Base-by-base conservation (phyloP, 305 asterid species). In the Solanum hybrid region DNA sequence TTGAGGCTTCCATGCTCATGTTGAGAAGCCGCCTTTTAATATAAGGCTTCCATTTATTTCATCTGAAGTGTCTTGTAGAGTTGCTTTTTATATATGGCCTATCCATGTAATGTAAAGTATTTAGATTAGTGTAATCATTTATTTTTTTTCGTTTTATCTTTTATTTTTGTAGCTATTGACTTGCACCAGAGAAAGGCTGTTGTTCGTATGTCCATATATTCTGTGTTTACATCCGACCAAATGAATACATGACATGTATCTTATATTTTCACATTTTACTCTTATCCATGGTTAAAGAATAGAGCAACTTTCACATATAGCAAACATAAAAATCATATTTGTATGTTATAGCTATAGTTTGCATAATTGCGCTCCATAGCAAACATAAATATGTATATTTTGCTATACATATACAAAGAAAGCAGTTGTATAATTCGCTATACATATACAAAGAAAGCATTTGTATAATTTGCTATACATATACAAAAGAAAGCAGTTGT, bases 1-100 rank as follows among this genome's bases (percentile, higher is more conserved):
- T 33, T 88, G 88, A 88, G 91, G 91, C 89, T 86, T 90, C 92
- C 90, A 87, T 41, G 81, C 79, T 57, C 68, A 89, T 26, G 70
- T 80, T 88, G 87, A 89, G 93, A 92, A 89, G 93, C 91, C 37
- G 73, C 90, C 17, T 91, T 86, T 88, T 86, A 88, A 34, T 81
- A 39, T 17, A 82, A 87, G 41, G 72, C 79, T 57, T 86, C 70
- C 34, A 15, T 22, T 89, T 77, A 65, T 73, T 76, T 9, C 11
- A 14, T 32, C 34, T 32, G 14, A n/a, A 72, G 86, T 81, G 45
- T 45, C 68, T 61, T 84, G 36, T 70, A 20, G 80, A 34, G 29
- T 76, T 4, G 13, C 65, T 68, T 24, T 37, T 24, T 37, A 68
- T 68, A 65, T 68, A 65, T 57, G 24, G 32, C 20, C 22, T 36